Percentiles rank a stretch among this genome's conserved stretches.
Conservation (phyloP, 306 rosid species). For the Urtica urens region DNA sequence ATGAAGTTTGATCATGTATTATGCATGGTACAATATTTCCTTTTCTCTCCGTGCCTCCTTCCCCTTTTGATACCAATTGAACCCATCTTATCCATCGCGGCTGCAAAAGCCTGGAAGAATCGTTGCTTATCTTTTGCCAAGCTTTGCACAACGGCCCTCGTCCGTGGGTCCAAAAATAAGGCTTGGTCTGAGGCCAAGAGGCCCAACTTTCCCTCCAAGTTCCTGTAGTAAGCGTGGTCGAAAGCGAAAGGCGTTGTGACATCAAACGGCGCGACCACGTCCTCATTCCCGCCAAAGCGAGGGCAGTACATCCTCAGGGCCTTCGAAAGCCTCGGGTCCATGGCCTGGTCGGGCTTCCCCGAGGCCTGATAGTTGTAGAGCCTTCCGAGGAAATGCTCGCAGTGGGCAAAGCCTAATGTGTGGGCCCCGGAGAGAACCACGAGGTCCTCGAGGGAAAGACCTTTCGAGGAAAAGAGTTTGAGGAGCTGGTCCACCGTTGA, state of each 20-base stretch:
- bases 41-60: constrained; percentile 55
- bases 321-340: constrained; percentile 45
- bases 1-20: too few species aligned
- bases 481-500: constrained; percentile 63
- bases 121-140: constrained; percentile 54
- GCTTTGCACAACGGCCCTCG: constrained; percentile 40
- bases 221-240: constrained; percentile 75
- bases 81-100: constrained; percentile 80
- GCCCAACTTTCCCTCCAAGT: constrained; percentile 55
- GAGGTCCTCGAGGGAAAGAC: constrained; percentile 47
- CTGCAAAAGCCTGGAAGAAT: constrained; percentile 64
- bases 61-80: constrained; percentile 56
- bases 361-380: constrained; percentile 47
- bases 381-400: constrained; percentile 46
- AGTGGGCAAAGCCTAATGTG: constrained; percentile 78
- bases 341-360: constrained; percentile 50
- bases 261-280: constrained; percentile 72
- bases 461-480: constrained; percentile 66
- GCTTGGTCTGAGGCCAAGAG: constrained; percentile 74
- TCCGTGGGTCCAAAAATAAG: constrained; percentile 48
- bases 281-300: constrained; percentile 45
- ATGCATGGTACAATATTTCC: constrained; percentile 54
- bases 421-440: constrained; percentile 92
- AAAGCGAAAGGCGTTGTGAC: constrained; percentile 71
- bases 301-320: constrained; percentile 79